Evolutionary conservation across 2,329 filamentous ascomycete genomes (phyloP).

Genomic region (Trichoderma koningii): DNA sequence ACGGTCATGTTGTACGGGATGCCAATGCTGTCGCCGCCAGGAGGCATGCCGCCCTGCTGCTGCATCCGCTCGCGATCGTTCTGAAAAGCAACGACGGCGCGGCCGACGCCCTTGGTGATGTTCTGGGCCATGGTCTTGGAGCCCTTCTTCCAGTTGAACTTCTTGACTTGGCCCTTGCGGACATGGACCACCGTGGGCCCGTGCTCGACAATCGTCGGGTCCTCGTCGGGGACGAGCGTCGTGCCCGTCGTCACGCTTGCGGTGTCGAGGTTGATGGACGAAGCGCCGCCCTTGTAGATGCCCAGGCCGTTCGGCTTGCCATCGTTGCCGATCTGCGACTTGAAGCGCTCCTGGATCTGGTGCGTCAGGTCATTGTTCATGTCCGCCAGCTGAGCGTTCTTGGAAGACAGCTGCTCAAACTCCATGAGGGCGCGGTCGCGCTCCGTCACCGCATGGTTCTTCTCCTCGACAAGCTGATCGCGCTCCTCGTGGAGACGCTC

Average conservation of each 20-base stretch:
- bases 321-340: slow-evolving; percentile 65
- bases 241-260: slow-evolving; percentile 59
- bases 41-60: slow-evolving; percentile 44
- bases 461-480: slow-evolving; percentile 81
- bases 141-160: slow-evolving; percentile 99
- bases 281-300: slow-evolving; percentile 58
- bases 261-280: slow-evolving; percentile 54
- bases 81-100: slow-evolving; percentile 77
- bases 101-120: slow-evolving; percentile 90
- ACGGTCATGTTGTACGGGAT: slow-evolving; percentile 72
- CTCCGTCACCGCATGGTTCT: slow-evolving; percentile 76
- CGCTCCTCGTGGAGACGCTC: slow-evolving; percentile 69
- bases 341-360: slow-evolving; percentile 91
- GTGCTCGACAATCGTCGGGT: slow-evolving; percentile 67
- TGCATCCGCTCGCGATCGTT: slow-evolving; percentile 58
- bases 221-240: slow-evolving; percentile 63
- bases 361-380: slow-evolving; percentile 95
- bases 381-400: slow-evolving; percentile 91
- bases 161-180: slow-evolving; percentile 88
- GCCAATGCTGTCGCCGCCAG: slow-evolving; percentile 66
- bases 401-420: slow-evolving; percentile 90
- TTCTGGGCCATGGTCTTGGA: slow-evolving; percentile 92
- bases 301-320: slow-evolving; percentile 57
- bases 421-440: slow-evolving; percentile 93
- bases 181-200: slow-evolving; percentile 96